Conservation (phyloP, 345 rosid species). For the Heritiera fomes region DNA sequence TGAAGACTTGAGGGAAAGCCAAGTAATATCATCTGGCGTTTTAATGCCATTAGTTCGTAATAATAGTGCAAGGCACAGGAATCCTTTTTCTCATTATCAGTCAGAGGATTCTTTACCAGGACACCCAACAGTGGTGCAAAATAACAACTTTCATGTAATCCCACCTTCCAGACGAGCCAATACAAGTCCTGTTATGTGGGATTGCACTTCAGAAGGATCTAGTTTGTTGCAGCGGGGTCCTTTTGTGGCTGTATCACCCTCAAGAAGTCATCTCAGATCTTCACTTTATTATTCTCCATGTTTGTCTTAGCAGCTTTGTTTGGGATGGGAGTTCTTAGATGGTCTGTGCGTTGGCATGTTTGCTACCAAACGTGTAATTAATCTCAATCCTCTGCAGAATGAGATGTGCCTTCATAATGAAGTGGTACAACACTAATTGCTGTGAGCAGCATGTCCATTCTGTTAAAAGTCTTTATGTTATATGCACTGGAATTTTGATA, state of each 20-base stretch:
- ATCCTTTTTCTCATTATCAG: conserved; percentile 36
- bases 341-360: conserved; percentile 13
- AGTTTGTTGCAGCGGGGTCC: conserved; percentile 39
- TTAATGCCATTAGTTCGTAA: conserved; percentile 25
- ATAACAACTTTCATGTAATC: conserved; percentile 25
- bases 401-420: conserved; percentile 57
- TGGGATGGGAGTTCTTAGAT: conserved; percentile 20
- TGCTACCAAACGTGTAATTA: background rate
- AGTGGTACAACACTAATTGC: conserved; percentile 53
- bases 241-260: conserved; percentile 33
- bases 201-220: conserved; percentile 40
- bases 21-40: conserved; percentile 29
- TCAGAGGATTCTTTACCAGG: conserved; percentile 29
- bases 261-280: conserved; percentile 38
- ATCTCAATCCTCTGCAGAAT: conserved; percentile 44
- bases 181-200: conserved; percentile 44
- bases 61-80: conserved; percentile 27
- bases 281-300: conserved; percentile 44
- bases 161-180: conserved; percentile 29
- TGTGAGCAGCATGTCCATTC: conserved; percentile 14
- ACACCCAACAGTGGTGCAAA: conserved; percentile 21
- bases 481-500: background rate
- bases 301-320: conserved; percentile 33
- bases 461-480: background rate
- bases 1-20: conserved; percentile 30